Conservation (phyloP, 1,284 basidiomycete genomes). For the Ceratobasidium sp. region DNA sequence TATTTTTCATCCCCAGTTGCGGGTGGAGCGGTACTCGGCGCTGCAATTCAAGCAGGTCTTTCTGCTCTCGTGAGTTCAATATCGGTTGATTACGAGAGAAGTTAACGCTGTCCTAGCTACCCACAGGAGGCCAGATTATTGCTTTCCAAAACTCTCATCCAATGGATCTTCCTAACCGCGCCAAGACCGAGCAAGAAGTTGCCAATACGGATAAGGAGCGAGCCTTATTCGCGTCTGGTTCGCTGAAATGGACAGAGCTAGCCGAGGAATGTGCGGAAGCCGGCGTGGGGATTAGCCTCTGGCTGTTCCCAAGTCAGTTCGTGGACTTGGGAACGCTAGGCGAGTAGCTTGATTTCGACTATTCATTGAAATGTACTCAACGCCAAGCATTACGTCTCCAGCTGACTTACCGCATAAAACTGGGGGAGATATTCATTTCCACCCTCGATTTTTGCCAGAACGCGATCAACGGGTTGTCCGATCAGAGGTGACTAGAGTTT, state of each 20-base stretch:
- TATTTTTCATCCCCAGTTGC: slow-evolving; percentile 70
- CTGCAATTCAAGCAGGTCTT: slow-evolving; percentile 80
- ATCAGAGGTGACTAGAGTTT: slow-evolving; percentile 79
- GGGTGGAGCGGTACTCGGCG: slow-evolving; percentile 79
- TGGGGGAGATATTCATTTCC: slow-evolving; percentile 95
- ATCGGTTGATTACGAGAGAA: slow-evolving; percentile 24
- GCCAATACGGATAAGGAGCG: slow-evolving; percentile 93
- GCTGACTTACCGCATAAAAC: slow-evolving; percentile 79
- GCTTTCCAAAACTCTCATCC: slow-evolving; percentile 70
- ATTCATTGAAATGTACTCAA: slow-evolving; percentile 34
- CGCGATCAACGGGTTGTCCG: slow-evolving; percentile 77
- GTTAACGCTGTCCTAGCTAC: slow-evolving; percentile 63
- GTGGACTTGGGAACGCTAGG: slow-evolving; percentile 93
- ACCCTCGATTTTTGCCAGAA: slow-evolving; percentile 85
- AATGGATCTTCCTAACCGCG: slow-evolving; percentile 79
- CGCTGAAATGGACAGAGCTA: slow-evolving; percentile 82
- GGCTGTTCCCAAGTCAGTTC: slow-evolving; percentile 85
- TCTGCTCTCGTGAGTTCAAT: slow-evolving; percentile 73
- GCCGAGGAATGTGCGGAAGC: slow-evolving; percentile 90
- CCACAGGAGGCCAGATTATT: slow-evolving; percentile 87
- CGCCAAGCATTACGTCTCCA: slow-evolving; percentile 53
- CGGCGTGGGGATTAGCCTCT: slow-evolving; percentile 92
- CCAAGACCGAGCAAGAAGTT: slow-evolving; percentile 74
- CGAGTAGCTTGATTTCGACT: slow-evolving; percentile 55
- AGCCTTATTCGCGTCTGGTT: slow-evolving; percentile 80